Base-by-base conservation (phyloP, 257 asterid genomes). In the Misopates orontium region DNA sequence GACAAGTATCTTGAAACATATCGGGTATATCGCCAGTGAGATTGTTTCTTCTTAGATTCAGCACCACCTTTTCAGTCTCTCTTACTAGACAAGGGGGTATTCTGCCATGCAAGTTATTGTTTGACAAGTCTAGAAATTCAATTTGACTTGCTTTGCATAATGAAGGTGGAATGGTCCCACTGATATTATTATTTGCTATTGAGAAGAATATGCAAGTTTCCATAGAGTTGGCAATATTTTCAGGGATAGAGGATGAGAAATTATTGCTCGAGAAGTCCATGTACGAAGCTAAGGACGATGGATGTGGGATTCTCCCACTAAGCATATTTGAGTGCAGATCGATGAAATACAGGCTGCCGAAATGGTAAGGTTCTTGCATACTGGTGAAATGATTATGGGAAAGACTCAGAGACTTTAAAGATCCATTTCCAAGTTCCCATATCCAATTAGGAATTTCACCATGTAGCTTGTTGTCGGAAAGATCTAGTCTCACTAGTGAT, bases 371-470 rank as follows among this genome's bases (percentile, higher is more conserved):
- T 17, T 84, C 70, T 68, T 87, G 80, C 13, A 87, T 72, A 60
- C 60, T 70, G 12, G 40, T 69, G 72, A 84, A 69, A 0, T 45
- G 74, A 28, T 87, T 87, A 13, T 66, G 73, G 19, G 95, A 84
- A 39, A 87, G 85, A 62, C 84, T 79, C 47, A 85, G 45, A 41
- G 62, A 67, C 1, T 64, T 71, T 4, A 78, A 75, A 52, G 41
- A 60, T 8, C 82, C 81, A 17, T 71, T 22, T 1, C 77, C 71
- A 8, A 66, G 65, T 56, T 71, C 77, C 95, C 89, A 87, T 4
- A 84, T 1, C 85, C 85, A 87, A 39, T 65, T 84, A 5, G 90
- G 90, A 36, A 84, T 82, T 70, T 77, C 85, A 18, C 95, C 90
- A 4, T 42, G 15, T 50, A 86, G 50, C 31, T 56, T 71, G 68